Conservation (phyloP, 2,329 filamentous ascomycete species). For the Cytospora leucostoma region DNA sequence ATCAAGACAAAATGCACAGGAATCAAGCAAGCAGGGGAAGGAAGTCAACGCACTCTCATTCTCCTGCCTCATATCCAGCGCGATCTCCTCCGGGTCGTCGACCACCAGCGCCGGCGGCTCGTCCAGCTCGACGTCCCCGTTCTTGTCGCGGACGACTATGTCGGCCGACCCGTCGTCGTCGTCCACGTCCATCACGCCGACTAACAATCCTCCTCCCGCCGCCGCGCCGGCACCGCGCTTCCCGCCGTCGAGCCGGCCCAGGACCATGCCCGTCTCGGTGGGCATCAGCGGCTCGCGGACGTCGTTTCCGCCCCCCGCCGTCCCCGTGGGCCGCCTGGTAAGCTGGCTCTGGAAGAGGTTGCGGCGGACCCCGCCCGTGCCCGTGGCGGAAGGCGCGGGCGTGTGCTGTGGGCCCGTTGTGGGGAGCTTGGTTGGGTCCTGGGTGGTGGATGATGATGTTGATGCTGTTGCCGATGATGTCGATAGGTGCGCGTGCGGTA, state of each 20-base stretch:
- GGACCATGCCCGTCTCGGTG: not conserved
- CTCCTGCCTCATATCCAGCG: slow-evolving; percentile 59
- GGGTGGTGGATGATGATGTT: not conserved
- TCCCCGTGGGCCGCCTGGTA: slow-evolving; percentile 54
- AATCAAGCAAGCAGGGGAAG: not conserved
- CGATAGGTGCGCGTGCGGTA: slow-evolving; percentile 10
- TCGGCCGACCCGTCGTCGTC: slow-evolving; percentile 59
- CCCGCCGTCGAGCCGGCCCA: not conserved
- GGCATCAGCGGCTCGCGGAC: slow-evolving; percentile 38
- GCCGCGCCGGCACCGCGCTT: slow-evolving; percentile 25
- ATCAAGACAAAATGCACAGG: too few species aligned
- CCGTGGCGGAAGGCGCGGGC: slow-evolving; percentile 21
- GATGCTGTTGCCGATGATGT: slow-evolving; percentile 8
- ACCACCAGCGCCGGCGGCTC: slow-evolving; percentile 55
- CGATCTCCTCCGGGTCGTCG: slow-evolving; percentile 57
- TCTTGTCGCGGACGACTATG: slow-evolving; percentile 63
- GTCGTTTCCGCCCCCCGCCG: slow-evolving; percentile 34
- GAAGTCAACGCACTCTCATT: slow-evolving; percentile 50
- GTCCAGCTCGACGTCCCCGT: slow-evolving; percentile 63
- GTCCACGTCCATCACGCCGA: slow-evolving; percentile 46
- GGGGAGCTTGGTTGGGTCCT: slow-evolving; percentile 3
- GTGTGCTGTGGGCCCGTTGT: not conserved
- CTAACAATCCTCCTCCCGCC: slow-evolving; percentile 42
- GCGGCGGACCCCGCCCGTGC: slow-evolving; percentile 43
- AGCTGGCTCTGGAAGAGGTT: slow-evolving; percentile 64